A percentile compares a stretch with the other conserved stretches of the same genome.
Evolutionary conservation across 2,329 filamentous ascomycete genomes (phyloP).

Genomic region (Sporothrix protearum): DNA sequence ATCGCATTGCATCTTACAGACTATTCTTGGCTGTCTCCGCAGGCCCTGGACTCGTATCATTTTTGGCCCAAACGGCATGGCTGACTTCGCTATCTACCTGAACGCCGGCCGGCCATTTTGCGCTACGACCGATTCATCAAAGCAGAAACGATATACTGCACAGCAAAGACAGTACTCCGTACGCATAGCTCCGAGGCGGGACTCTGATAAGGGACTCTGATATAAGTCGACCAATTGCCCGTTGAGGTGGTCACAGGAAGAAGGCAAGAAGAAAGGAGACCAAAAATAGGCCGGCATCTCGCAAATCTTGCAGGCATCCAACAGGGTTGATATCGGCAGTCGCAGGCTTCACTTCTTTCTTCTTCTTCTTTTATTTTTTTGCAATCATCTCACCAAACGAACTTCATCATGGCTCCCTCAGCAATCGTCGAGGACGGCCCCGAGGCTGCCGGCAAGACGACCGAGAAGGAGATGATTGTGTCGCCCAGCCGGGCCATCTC

Average conservation of each 20-base stretch:
- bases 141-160: too few relatives aligned
- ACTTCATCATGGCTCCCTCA: slow-evolving; percentile 32
- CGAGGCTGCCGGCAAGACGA: slow-evolving; percentile 11
- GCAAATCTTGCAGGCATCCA: not conserved
- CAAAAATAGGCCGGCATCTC: not conserved
- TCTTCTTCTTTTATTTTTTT: not conserved
- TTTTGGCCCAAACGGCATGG: too few relatives aligned
- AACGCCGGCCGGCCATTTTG: not conserved
- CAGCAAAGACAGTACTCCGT: too few relatives aligned
- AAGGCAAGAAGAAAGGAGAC: not conserved
- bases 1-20: not conserved
- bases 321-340: not conserved
- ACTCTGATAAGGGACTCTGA: not conserved
- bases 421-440: slow-evolving; percentile 23
- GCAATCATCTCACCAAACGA: not conserved
- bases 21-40: slow-evolving; percentile 1
- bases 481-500: slow-evolving; percentile 34
- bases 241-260: not conserved
- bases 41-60: not conserved
- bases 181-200: not conserved
- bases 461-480: slow-evolving; percentile 24
- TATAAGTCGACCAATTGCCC: not conserved
- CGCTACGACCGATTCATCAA: not conserved
- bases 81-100: not conserved
- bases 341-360: not conserved